Conservation (phyloP, 805 yeast genomes). For the Cyberlindnera veronae region DNA sequence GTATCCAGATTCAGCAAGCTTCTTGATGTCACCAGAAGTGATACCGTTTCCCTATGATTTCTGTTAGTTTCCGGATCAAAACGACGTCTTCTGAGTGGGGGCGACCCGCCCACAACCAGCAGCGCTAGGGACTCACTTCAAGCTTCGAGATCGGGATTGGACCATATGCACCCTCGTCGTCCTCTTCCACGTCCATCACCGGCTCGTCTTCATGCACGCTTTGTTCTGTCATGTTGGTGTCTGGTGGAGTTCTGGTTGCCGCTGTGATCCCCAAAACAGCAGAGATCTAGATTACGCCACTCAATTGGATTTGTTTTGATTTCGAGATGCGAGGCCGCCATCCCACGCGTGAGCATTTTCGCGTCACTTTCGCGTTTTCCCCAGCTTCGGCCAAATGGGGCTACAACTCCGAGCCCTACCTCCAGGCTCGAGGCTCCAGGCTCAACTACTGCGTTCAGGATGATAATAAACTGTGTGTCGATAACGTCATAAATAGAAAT, state of each 20-base stretch:
- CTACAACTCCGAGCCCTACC: too few species aligned
- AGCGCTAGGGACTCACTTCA: constrained; percentile 29
- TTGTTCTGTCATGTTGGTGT: constrained; percentile 14
- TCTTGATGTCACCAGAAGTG: constrained; percentile 69
- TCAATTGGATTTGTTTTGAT: too few species aligned
- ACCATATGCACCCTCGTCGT: constrained; percentile 53
- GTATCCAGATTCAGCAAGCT: constrained; percentile 76
- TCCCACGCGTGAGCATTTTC: too few species aligned
- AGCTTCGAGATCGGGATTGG: constrained; percentile 52
- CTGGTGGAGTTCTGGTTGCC: background rate
- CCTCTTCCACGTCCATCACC: constrained; percentile 33
- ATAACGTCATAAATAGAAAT: too few species aligned
- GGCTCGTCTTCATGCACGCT: constrained; percentile 13
- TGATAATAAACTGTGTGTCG: too few species aligned
- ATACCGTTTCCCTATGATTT: constrained; percentile 75
- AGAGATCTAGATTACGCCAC: too few species aligned
- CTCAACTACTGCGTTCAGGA: too few species aligned
- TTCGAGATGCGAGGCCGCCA: too few species aligned
- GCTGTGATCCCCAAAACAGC: too few species aligned
- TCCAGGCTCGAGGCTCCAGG: too few species aligned
- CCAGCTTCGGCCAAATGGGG: too few species aligned
- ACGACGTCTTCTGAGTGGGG: background rate
- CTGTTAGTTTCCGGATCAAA: constrained; percentile 4
- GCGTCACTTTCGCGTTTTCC: too few species aligned
- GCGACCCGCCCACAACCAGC: background rate